A percentile compares a stretch with the other conserved stretches of the same genome.
Conservation (phyloP, 2,329 filamentous ascomycete species). For the Tolypocladium ophioglossoides region DNA sequence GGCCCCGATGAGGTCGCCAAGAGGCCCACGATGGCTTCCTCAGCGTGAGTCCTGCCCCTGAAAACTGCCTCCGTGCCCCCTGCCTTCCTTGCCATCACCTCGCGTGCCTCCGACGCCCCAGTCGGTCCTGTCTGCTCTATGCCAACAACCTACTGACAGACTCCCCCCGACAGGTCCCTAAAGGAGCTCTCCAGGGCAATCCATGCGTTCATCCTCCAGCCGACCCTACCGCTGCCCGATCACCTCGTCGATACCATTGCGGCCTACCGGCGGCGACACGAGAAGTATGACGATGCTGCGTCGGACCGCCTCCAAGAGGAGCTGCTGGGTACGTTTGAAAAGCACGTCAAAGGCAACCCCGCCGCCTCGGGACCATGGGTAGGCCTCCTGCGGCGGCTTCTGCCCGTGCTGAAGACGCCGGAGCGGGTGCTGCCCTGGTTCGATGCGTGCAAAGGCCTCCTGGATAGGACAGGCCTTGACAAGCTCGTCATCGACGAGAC, state of each 20-base stretch:
- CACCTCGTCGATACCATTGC: conserved; percentile 52
- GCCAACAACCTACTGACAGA: conserved; percentile 7
- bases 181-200: conserved; percentile 53
- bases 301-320: conserved; percentile 68
- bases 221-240: conserved; percentile 53
- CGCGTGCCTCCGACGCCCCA: neutral
- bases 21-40: conserved; percentile 13
- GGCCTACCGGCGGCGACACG: conserved; percentile 57
- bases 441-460: conserved; percentile 31
- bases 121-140: neutral
- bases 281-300: conserved; percentile 54
- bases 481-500: conserved; percentile 55
- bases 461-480: conserved; percentile 45
- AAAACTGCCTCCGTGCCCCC: neutral
- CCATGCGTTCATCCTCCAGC: conserved; percentile 35
- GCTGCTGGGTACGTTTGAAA: conserved; percentile 55
- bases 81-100: neutral
- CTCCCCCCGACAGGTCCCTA: conserved; percentile 32
- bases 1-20: conserved; percentile 1
- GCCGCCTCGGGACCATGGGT: conserved; percentile 58
- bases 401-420: conserved; percentile 52
- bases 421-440: conserved; percentile 62
- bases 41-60: conserved; percentile 12
- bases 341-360: conserved; percentile 45
- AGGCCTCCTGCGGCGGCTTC: conserved; percentile 51